Base-by-base conservation (phyloP, 2,329 filamentous ascomycete species). In the Aspergillus sojae region DNA sequence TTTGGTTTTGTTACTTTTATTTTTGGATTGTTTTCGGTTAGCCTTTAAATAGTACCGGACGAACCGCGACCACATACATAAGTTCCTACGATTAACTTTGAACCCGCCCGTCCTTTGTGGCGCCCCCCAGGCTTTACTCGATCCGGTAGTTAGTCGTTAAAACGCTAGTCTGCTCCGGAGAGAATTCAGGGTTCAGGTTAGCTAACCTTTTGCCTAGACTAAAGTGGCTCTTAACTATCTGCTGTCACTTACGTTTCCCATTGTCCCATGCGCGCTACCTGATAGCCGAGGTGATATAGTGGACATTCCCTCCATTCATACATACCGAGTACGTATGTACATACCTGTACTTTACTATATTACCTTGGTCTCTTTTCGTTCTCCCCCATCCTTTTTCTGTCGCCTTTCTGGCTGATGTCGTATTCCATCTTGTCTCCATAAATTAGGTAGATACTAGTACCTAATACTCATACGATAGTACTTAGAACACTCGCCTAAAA, bases 281-380 rank as follows among this genome's bases (percentile, higher is more conserved):
- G 59, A 61, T 61, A 61, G 52, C 59, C 59, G 59, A 61, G 59
- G 52, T 48, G 59, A 60, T 55, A 14, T 34, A 54, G 14, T 16
- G 7, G 16, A 21, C 45, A 41, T 41, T 28, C 23, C 21, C 7
- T 26, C 10, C 12, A 28, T 48, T 36, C 34, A 16, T 36, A 36
- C 34, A 16, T 36, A 36, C 34, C 10, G 5, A 28, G 9, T 53
- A 54, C 16, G 28, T 54, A 54, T 10, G 7, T 54, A 41, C 32
- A 16, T 39, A 55, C 52, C 34, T 19, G 21, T 48, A 48, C 45
- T 48, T 46, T 23, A 21, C n/a, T 54, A 32, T 23, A 16, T 26
- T 19, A 26, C 30, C 12, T n/a, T 55, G 52, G 52, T 30, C n/a
- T 39, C 32, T n/a, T 19, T 10, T 12, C 39, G 1, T 26, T 12